Base-by-base conservation (phyloP, 257 asterid species). In the Solanum chiquidenum region DNA sequence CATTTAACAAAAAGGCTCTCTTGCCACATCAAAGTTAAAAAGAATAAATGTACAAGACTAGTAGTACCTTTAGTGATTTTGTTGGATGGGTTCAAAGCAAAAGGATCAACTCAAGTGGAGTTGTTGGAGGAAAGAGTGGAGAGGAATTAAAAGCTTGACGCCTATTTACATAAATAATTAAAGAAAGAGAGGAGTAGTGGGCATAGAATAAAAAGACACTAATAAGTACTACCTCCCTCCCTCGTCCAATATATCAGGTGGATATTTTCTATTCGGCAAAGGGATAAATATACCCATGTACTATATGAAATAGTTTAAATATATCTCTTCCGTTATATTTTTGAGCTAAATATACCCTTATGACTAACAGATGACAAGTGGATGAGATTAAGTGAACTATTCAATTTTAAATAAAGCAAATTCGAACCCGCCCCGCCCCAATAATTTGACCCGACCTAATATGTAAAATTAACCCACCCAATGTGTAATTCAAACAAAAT, bases 1-100 rank as follows among this genome's bases (percentile, higher is more conserved):
- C 99, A 97, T 96, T 92, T 95, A 93, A 87, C 86, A 76, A 49
- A 85, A 89, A 91, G 52, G 5, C 3, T n/a, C 49, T 73, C 82
- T 73, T 23, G 75, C 75, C 96, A 87, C 95, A 92, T 92, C 88
- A 90, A 91, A 89, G 90, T 89, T 88, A 62, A 85, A 69, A 87
- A 77, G 34, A 64, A 77, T 38, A 34, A 62, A 87, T 33, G 25
- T 33, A 46, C 66, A 87, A 62, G 66, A 87, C 88, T 84, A 64
- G 40, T 46, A 73, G 52, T 58, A 38, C 16, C 69, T 68, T 71
- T 88, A 52, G 90, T 89, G 90, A 90, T 88, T 92, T 89, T 83
- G 87, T 87, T 87, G 89, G 90, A 84, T 62, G 40, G 40, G 86
- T 77, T 73, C 77, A 42, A 71, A 87, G 87, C 49, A 86, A 86